Evolutionary conservation across 2,329 filamentous ascomycete species (phyloP), one percentile per base, ranked within the genome.

Genomic region (Curvularia eragrostidis): DNA sequence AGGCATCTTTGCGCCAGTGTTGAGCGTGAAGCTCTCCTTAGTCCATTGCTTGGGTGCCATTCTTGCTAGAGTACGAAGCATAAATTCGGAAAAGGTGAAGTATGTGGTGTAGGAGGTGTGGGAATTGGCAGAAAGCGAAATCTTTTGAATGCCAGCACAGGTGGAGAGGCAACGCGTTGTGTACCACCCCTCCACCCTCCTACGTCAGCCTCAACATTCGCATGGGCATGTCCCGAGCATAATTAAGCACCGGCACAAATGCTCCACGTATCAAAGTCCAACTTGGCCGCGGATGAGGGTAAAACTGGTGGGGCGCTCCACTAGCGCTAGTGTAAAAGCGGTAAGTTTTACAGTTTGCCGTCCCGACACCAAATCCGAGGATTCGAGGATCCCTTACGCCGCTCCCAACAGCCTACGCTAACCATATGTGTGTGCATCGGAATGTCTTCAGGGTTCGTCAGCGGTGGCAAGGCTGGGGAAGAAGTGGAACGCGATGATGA

Each of bases 1-100:
- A 55, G 90, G 89, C 60, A 95, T 95, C 79, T 91, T 88, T 76
- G 85, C 89, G 58, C 91, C 91, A 52, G 88, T 72, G 62, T 73
- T 74, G 65, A 74, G 71, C 52, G 64, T 66, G 47, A 66, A 66
- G 56, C 57, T 70, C 70, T 77, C 68, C 65, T 80, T 76, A 6
- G 77, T 78, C 69, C 71, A 72, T 38, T 62, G 70, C 56, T 73
- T 73, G 19, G 70, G 68, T 52, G 66, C 61, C 67, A 72, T 73
- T 66, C 54, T 74, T 64, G 62, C 56, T 52, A 72, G 55, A 41
- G 66, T 67, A 53, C 69, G 58, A 50, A 72, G 61, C 63, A 72
- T 74, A 49, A 19, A 55, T 60, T 36, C 34, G 46, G 12, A 26
- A 21, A 48, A 18, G 8, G 36, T 49, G 48, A 60, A 54, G 43